Evolutionary conservation across 306 rosid species (phyloP), one percentile per base, ranked within the genome.

Genomic region (Bauhinia variegata): DNA sequence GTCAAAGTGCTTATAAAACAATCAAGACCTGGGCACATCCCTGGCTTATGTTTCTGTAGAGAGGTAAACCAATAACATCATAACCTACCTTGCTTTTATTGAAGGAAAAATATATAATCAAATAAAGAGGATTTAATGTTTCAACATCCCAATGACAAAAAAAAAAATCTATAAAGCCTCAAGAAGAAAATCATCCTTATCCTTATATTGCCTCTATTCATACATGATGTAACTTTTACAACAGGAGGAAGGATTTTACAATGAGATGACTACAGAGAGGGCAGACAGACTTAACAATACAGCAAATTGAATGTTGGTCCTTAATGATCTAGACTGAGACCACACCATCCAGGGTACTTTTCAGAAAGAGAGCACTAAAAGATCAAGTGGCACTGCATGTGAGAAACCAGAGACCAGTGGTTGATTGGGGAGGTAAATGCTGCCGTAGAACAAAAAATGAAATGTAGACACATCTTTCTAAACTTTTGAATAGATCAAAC

Each of bases 221-320:
- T 49, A 60, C 54, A 52, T 36, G 38, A 52, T 39, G 43, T 51
- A 64, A n/a, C 67, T 36, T 57, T 48, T 60, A 72, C 56, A 52
- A 54, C 34, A 44, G 68, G 63, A 60, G 9, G 82, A 37, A 67
- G 60, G 54, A 54, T 73, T 78, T 36, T 78, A 63, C 83, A 78
- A 67, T 43, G 66, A 78, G 36, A 55, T 44, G 14, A 56, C 63
- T 32, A 64, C 31, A 65, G 39, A 14, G 15, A 16, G 19, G 17
- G 68, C 16, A 19, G 54, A 66, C 16, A 19, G 54, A 66, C 54
- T 72, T 31, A 9, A 47, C 17, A 58, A 42, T 1, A 70, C n/a
- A 32, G 14, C 57, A 48, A 4, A 36, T 15, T 12, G 5, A 5
- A 19, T 54, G 33, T 23, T 57, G 68, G 60, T 67, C 52, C 30